Evolutionary conservation across 1,284 basidiomycete genomes (phyloP).

Genomic region (Cutaneotrichosporon sp.): DNA sequence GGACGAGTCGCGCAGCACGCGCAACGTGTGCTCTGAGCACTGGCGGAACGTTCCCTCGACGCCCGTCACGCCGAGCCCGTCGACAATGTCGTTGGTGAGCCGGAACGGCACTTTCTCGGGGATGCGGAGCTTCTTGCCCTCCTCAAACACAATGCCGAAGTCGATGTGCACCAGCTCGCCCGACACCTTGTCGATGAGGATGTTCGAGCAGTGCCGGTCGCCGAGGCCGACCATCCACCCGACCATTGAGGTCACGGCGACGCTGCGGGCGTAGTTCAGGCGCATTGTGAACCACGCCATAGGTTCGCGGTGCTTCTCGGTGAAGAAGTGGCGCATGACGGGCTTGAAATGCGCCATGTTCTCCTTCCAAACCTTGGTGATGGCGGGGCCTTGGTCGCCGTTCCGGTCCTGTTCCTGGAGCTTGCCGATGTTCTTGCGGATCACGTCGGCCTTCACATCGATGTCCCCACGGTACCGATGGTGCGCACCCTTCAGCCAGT

Average conservation of each 20-base stretch:
- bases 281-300: conserved; percentile 93
- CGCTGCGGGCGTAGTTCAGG: conserved; percentile 84
- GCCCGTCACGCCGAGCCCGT: conserved; percentile 87
- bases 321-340: conserved; percentile 93
- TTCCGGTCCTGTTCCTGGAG: conserved; percentile 51
- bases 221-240: conserved; percentile 91
- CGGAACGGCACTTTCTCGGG: conserved; percentile 94
- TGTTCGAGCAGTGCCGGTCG: conserved; percentile 90
- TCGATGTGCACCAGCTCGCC: conserved; percentile 96
- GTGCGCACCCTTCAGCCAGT: conserved; percentile 68
- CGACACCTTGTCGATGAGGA: conserved; percentile 77
- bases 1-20: conserved; percentile 81
- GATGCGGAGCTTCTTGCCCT: conserved; percentile 79
- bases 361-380: conserved; percentile 60
- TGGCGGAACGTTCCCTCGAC: conserved; percentile 93
- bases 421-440: conserved; percentile 32
- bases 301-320: conserved; percentile 81
- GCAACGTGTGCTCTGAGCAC: conserved; percentile 90
- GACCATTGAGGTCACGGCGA: conserved; percentile 91
- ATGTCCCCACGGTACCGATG: conserved; percentile 34
- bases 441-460: conserved; percentile 28
- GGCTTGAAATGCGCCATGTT: conserved; percentile 69
- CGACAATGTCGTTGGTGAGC: conserved; percentile 88
- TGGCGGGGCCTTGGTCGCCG: conserved; percentile 31
- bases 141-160: conserved; percentile 94